Percentiles rank a stretch among this genome's conserved stretches.
Conservation (phyloP, 306 rosid species). For the Vigna reflexopilosa region DNA sequence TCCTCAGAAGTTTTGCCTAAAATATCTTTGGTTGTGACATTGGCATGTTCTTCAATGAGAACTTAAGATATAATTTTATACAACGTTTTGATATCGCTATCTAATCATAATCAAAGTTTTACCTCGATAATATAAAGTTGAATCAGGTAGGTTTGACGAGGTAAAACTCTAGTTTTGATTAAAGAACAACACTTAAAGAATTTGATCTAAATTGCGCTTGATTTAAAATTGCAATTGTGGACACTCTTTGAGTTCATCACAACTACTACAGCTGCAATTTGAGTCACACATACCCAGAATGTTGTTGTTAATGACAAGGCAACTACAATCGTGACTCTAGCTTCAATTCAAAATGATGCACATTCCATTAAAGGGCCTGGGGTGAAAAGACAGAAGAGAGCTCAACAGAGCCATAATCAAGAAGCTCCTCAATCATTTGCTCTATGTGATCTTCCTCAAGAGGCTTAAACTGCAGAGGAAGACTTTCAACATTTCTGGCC, state of each 20-base stretch:
- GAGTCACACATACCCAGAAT: neutral
- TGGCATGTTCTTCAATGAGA: neutral
- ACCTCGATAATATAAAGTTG: neutral
- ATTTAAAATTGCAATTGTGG: neutral
- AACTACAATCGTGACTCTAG: neutral
- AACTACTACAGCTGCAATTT: neutral
- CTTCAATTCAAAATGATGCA: neutral
- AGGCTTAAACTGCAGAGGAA: conserved; percentile 53
- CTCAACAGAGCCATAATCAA: conserved; percentile 85
- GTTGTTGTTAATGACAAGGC: neutral
- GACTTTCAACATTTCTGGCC: conserved; percentile 55
- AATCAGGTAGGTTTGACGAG: neutral
- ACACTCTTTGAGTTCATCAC: neutral
- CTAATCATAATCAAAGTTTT: neutral
- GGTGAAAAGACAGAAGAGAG: conserved; percentile 59
- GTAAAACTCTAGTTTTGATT: neutral
- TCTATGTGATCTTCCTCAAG: conserved; percentile 88
- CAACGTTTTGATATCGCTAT: neutral
- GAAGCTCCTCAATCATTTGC: conserved; percentile 92
- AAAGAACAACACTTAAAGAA: neutral
- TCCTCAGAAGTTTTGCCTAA: neutral
- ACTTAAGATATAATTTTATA: neutral
- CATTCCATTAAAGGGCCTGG: conserved; percentile 36
- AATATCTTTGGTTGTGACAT: neutral
- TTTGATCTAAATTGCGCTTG: neutral